These are phyloP conservation scores for Canavalia gladiata DNA, from an alignment of 306 rosid species.

Conservation along the genomic window DNA sequence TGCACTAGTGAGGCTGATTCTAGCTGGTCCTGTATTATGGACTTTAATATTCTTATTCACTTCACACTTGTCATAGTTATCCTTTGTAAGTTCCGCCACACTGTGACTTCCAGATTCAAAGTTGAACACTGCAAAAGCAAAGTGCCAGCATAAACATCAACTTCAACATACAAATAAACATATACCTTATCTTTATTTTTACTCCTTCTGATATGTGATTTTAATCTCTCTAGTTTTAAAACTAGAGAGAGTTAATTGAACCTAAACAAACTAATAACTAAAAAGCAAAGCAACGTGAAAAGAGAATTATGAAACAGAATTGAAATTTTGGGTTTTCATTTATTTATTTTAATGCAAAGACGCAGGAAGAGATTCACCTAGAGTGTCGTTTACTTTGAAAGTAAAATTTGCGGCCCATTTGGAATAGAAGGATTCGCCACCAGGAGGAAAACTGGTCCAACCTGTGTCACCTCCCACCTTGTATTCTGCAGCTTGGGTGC, in stretches of 20 bases:
- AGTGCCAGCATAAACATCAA: background rate
- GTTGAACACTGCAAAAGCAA: conserved; percentile 50
- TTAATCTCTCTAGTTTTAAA: too few relatives aligned
- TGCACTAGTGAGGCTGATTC: background rate
- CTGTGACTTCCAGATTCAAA: conserved; percentile 52
- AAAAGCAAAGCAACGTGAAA: background rate
- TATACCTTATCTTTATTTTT: too few relatives aligned
- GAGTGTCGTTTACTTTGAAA: conserved; percentile 50
- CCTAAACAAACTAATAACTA: too few relatives aligned
- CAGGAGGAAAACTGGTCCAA: conserved; percentile 58
- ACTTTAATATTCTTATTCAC: background rate
- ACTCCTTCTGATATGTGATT: too few relatives aligned
- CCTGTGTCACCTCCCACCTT: conserved; percentile 55
- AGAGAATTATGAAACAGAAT: background rate
- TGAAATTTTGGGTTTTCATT: background rate
- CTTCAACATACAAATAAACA: background rate
- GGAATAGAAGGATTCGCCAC: conserved; percentile 51
- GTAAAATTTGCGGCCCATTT: conserved; percentile 51
- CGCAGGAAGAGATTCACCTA: conserved; percentile 45
- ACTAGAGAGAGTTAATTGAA: too few relatives aligned
- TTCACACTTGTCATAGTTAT: conserved; percentile 38
- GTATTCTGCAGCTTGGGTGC: conserved; percentile 43
- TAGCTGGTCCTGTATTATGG: conserved; percentile 35
- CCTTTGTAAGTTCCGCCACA: conserved; percentile 35
- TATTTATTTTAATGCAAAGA: background rate